Conservation (phyloP, 73 alveolate genomes). For the Effrenium voratum region DNA sequence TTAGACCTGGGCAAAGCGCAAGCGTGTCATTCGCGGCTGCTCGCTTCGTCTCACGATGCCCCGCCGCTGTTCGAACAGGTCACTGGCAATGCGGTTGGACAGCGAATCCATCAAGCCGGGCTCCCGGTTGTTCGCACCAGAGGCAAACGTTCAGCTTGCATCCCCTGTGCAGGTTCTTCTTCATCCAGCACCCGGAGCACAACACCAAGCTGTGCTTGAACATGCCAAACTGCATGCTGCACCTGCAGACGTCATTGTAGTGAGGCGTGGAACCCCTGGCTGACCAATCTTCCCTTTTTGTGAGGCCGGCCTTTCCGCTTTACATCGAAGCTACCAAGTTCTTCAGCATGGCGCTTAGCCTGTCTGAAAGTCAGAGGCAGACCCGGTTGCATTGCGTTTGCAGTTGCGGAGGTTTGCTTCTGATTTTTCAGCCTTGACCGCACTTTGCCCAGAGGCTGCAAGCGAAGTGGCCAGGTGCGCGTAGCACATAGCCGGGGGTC, state of each 20-base stretch:
- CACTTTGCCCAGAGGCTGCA: no score
- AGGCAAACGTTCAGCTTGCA: neutral
- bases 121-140: no score
- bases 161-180: constrained; percentile 95
- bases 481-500: no score
- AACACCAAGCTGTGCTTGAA: neutral
- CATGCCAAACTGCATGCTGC: neutral
- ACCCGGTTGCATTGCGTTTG: no score
- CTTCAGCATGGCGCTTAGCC: constrained; percentile 87
- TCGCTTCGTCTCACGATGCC: neutral
- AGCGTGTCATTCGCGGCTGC: neutral
- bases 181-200: constrained; percentile 95
- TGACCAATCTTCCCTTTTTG: no score
- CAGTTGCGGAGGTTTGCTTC: no score
- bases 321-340: constrained; percentile 96
- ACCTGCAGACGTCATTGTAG: neutral
- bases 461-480: no score
- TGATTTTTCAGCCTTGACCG: no score
- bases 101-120: constrained; percentile 96
- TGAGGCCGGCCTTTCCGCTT: constrained; percentile 97
- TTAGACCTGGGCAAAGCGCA: neutral
- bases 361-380: no score
- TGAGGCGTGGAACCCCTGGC: no score
- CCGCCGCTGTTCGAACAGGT: constrained; percentile 74
- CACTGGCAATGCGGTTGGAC: constrained; percentile 96